Percentiles rank a stretch among this genome's conserved stretches.
These are phyloP conservation scores for Rhodamnia argentea DNA, from an alignment of 345 rosid genomes.

Conservation along the genomic window DNA sequence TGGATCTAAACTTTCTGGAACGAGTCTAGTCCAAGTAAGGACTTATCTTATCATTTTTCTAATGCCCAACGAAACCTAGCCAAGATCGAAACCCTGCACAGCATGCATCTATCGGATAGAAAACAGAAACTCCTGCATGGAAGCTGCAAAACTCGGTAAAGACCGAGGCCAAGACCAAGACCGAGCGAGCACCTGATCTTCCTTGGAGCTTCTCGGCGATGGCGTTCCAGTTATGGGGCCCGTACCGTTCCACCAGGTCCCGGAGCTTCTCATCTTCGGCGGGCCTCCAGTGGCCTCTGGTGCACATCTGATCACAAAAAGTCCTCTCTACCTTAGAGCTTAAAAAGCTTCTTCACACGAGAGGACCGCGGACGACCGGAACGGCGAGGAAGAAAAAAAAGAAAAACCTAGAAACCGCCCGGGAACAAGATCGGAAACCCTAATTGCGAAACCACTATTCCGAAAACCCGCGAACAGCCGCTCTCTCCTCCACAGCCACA, in stretches of 20 bases:
- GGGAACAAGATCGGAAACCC: neutral
- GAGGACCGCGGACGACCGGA: neutral
- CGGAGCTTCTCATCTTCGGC: constrained; percentile 35
- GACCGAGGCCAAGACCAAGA: neutral
- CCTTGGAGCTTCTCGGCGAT: constrained; percentile 34
- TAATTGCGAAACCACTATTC: neutral
- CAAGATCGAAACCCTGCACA: neutral
- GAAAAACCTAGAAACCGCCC: neutral
- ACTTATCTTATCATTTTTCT: neutral
- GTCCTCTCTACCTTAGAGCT: neutral
- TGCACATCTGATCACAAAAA: constrained; percentile 2
- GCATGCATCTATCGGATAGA: neutral
- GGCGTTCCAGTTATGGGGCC: constrained; percentile 46
- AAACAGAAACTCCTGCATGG: neutral
- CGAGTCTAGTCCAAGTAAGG: neutral
- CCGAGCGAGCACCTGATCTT: constrained; percentile 21
- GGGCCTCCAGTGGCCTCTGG: constrained; percentile 49
- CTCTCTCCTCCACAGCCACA: neutral
- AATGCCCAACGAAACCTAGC: neutral
- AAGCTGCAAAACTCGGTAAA: neutral
- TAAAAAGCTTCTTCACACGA: neutral
- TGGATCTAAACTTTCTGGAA: neutral
- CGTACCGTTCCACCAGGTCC: constrained; percentile 28
- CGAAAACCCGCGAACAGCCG: neutral
- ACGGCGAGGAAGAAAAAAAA: no score